Base-by-base conservation (phyloP, 140 eudicot genomes). In the Senecio squalidus region DNA sequence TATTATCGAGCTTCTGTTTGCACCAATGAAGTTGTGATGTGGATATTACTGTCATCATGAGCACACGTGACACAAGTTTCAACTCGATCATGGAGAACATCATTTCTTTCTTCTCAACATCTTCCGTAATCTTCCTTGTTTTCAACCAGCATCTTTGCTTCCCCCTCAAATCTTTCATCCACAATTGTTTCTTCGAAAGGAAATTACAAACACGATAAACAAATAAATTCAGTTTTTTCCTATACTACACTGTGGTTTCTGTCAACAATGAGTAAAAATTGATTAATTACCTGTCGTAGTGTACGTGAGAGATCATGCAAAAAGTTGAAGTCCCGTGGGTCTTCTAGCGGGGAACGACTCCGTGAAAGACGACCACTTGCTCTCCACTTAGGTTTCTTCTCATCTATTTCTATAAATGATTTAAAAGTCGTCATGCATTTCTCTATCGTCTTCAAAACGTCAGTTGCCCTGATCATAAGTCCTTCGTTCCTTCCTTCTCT, bases 11-110 rank as follows among this genome's bases (percentile, higher is more conserved):
- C 71, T 71, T 80, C 47, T 68, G 64, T 57, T 56, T 76, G 67
- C 94, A 80, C 88, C 94, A 84, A 9, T 71, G 67, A 55, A 84
- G 76, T 30, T 77, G 94, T 43, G 80, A 66, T 24, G 84, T 70
- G 10, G 84, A 74, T 14, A 84, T 69, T 14, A 72, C 23, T 1
- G 80, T 55, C 88, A 84, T 71, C 38, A 65, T 54, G 7, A 84
- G 80, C 72, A 80, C 78, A 18, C 76, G 72, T 4, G 70, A 25
- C 43, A 76, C 84, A 4, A 84, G 70, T 74, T 80, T 84, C 50
- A 80, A 31, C 23, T 84, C 84, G 8, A 71, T 83, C 71, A 44
- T 60, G 21, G 77, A 31, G 25, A 69, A 76, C 58, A 79, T 31
- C 41, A 66, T 58, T 29, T 79, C 78, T 61, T 55, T 72, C 55